Base-by-base conservation (phyloP, 192 early-diverging fungal genomes). In the Gorgonomyces haynaldii region DNA sequence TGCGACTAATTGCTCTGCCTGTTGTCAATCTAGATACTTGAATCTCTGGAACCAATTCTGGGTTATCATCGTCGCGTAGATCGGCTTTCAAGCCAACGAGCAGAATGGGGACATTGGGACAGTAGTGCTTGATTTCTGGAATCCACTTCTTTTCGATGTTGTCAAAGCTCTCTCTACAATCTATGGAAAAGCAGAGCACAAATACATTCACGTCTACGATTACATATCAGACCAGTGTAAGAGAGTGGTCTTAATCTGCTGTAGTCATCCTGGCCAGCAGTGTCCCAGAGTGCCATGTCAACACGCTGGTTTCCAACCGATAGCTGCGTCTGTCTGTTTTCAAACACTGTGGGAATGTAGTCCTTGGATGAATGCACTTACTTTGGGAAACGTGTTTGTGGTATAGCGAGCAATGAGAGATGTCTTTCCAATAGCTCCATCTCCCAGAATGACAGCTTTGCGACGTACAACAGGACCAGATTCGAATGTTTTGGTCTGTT, bases 251-350 rank as follows among this genome's bases (percentile, higher is more conserved):
- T 84, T 52, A 92, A 65, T 42, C 85, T 82, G 61, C 89, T 82
- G 55, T 86, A 91, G 57, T 91, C 89, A 62, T 92, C 88, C 51
- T 91, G 88, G 27, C 76, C 89, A 29, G 90, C 88, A 45, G 90
- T 91, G 72, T 93, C 90, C 88, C 87, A 93, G 21, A 93, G 60
- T 27, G 80, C 84, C 23, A 93, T 64, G 56, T 85, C 79, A 6
- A 59, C 8, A 13, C 28, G 4, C 13, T 37, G 32, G 24, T 1
- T 24, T 20, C 39, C 77, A 29, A 81, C 73, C 46, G 79, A 69
- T 47, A 91, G 65, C 24, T 25, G 4, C 4, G 15, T 15, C 10
- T 7, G 25, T 30, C 9, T 17, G 17, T 52, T 62, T 54, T 62
- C 59, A 37, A 62, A 62, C 15, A 91, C 84, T 2, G 85, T 90